These are phyloP conservation scores for Sugiyamaella boreocaroliniensis DNA, from an alignment of 805 yeast species.

Conservation along the genomic window DNA sequence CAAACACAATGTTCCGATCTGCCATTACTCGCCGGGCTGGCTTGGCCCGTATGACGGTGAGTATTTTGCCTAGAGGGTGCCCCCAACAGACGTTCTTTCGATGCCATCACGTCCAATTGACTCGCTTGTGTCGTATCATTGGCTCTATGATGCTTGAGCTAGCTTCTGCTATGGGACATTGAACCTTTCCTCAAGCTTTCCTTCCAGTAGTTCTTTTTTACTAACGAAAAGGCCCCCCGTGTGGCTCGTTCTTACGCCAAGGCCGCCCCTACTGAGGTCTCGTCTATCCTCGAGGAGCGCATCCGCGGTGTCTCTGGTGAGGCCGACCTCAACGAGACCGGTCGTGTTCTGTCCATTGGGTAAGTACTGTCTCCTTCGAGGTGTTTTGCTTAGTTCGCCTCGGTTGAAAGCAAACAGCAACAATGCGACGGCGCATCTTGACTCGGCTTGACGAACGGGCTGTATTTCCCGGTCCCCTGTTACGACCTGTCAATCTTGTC, in stretches of 20 bases:
- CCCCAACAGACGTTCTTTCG: no score
- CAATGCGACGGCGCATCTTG: neutral
- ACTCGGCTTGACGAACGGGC: neutral
- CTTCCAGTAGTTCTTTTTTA: neutral
- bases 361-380: constrained; percentile 37
- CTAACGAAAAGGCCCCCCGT: constrained; percentile 15
- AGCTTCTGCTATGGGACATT: neutral
- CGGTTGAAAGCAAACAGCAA: neutral
- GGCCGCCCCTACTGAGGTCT: constrained; percentile 99
- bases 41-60: constrained; percentile 27
- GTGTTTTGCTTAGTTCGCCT: neutral
- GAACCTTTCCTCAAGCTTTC: neutral
- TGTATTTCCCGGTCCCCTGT: neutral
- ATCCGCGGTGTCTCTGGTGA: constrained; percentile 98
- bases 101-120: no score
- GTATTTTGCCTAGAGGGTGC: neutral
- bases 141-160: no score
- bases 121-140: no score
- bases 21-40: constrained; percentile 36
- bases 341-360: constrained; percentile 98
- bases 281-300: constrained; percentile 97
- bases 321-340: constrained; percentile 97
- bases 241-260: constrained; percentile 82
- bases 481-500: neutral
- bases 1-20: constrained; percentile 33